Evolutionary conservation across 2,329 filamentous ascomycete genomes (phyloP), one percentile per base, ranked within the genome.

Genomic region (Berkeleyomyces basicola): DNA sequence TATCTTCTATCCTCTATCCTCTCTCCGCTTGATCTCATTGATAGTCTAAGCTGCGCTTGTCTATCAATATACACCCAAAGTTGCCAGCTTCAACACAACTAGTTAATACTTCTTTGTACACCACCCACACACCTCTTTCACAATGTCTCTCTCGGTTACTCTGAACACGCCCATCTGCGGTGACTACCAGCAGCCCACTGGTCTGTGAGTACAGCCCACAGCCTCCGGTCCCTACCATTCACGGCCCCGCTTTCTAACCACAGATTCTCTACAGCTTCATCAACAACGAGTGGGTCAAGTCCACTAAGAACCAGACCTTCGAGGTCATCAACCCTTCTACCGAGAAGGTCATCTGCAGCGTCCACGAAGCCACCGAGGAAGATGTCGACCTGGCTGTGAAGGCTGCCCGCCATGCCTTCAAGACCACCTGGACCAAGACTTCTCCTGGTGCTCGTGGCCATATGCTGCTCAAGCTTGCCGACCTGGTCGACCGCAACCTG

Each of bases 221-320:
- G 68, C 86, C 87, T 64, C 71, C 47, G 72, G 65, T 82, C 80
- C 72, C 73, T 77, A 69, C 81, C 84, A 69, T 81, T 81, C 67
- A 82, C 79, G 64, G 82, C 81, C 72, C 74, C 84, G 81, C 84
- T 75, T 72, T 81, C 58, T 67, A 59, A 63, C 63, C 49, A 7
- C 37, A 9, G 16, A n/a, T 46, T 14, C 7, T 58, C 31, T 23
- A 7, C 70, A 89, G 86, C 66, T 93, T 89, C 81, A 93, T 95
- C 82, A 91, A 93, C 82, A 91, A 92, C 75, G 87, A 96, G 76
- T 96, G 86, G 77, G 83, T 95, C 67, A 33, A 46, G 31, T 55
- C 40, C 9, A 43, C 14, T 4, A 64, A 67, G 59, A 63, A 64
- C 31, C 64, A 65, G 51, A 68, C 64, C 10, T 68, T 69, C 36